Percentiles rank a stretch among this genome's conserved stretches.
phyloP scores from a whole-genome alignment of 1,139 yeast genomes.

The Schwanniomyces etchellsii region DNA sequence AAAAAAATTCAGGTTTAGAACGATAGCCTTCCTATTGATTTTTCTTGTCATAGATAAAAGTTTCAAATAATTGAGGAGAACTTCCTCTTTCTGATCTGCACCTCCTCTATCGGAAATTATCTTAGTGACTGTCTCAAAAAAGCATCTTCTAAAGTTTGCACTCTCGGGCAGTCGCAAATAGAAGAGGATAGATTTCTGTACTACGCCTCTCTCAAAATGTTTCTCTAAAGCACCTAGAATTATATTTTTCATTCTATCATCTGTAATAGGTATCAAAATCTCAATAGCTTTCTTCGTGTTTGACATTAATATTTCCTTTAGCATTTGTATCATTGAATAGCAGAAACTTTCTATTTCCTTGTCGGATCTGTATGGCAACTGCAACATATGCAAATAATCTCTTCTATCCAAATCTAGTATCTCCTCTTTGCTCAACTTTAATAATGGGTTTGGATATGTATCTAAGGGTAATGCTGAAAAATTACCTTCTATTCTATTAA shows the following conservation, averaged over 20 bases:
- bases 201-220: constrained; percentile 13
- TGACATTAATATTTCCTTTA: constrained; percentile 21
- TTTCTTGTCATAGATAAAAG: constrained; percentile 17
- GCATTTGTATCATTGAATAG: constrained; percentile 22
- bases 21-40: constrained; percentile 20
- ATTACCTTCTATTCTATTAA: not conserved
- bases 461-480: constrained; percentile 12
- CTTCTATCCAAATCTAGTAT: constrained; percentile 15
- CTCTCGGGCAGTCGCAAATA: constrained; percentile 20
- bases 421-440: constrained; percentile 21
- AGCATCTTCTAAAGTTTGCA: constrained; percentile 11
- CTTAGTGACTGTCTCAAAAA: constrained; percentile 16
- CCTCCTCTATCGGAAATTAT: constrained; percentile 12
- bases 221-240: constrained; percentile 10
- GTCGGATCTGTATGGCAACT: constrained; percentile 18
- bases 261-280: constrained; percentile 13
- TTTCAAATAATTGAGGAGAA: constrained; percentile 20
- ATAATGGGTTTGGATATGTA: constrained; percentile 31
- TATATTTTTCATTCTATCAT: constrained; percentile 11
- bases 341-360: constrained; percentile 28
- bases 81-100: constrained; percentile 10
- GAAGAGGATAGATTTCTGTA: constrained; percentile 25
- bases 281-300: constrained; percentile 21
- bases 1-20: constrained; percentile 15
- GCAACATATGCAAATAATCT: constrained; percentile 21